Conservation (phyloP, 176 grass and related monocot species). For the Juncus effusus region DNA sequence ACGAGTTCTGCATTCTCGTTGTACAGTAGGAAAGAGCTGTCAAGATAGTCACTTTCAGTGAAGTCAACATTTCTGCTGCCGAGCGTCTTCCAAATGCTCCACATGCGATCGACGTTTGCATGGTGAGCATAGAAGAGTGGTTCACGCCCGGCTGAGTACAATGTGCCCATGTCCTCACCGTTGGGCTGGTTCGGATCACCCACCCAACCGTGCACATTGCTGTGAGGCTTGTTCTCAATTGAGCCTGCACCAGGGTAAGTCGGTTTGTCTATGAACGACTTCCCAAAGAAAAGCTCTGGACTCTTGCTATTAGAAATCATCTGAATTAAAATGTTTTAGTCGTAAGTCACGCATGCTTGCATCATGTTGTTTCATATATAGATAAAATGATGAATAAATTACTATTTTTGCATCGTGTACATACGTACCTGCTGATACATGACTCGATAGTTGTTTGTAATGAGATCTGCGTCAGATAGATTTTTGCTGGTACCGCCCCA, state of each 20-base stretch:
- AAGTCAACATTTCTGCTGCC: neutral
- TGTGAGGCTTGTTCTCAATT: conserved; percentile 14
- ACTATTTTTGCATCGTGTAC: too few relatives aligned
- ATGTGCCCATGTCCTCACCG: conserved; percentile 27
- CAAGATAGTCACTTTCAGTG: neutral
- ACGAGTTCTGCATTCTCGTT: conserved; percentile 6
- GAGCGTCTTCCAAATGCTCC: conserved; percentile 32
- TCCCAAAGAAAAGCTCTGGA: neutral
- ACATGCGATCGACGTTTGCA: conserved; percentile 40
- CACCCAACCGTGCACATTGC: conserved; percentile 11
- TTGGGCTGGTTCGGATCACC: neutral
- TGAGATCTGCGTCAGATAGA: neutral
- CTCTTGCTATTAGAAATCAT: conserved; percentile 29
- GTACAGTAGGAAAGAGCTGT: conserved; percentile 23
- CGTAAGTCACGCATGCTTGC: too few relatives aligned
- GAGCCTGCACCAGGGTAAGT: neutral
- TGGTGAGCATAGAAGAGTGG: conserved; percentile 37
- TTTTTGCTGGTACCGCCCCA: conserved; percentile 11
- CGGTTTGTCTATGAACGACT: neutral
- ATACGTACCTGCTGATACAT: conserved; percentile 40
- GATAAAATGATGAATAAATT: too few relatives aligned
- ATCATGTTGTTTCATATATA: too few relatives aligned
- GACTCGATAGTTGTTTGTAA: conserved; percentile 35
- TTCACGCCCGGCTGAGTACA: conserved; percentile 22
- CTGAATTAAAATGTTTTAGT: neutral